Evolutionary conservation across 768 basidiomycete genomes (phyloP).

Genomic region (Podaxis sp.): DNA sequence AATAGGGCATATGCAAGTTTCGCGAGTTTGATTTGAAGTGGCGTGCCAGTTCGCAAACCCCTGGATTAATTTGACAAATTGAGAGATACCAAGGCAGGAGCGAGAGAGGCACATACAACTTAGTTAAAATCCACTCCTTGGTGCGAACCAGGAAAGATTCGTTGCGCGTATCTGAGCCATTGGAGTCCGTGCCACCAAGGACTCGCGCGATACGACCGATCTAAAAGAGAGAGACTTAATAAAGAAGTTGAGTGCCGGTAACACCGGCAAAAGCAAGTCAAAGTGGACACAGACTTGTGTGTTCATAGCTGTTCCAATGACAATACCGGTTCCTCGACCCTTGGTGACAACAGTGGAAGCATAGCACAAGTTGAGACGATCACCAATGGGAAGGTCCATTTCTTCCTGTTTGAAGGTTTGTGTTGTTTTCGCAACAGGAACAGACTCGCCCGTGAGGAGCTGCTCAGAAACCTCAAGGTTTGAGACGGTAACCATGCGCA

Average conservation of each 20-base stretch:
- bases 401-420: slow-evolving; percentile 28
- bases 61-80: slow-evolving; percentile 15
- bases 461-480: slow-evolving; percentile 52
- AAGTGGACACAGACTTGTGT: slow-evolving; percentile 41
- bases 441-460: slow-evolving; percentile 50
- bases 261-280: not conserved
- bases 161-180: slow-evolving; percentile 17
- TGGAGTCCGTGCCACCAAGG: slow-evolving; percentile 27
- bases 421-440: slow-evolving; percentile 40
- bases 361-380: slow-evolving; percentile 41
- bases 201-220: slow-evolving; percentile 37
- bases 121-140: slow-evolving; percentile 20
- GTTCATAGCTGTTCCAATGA: slow-evolving; percentile 48
- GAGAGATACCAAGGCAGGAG: too few relatives aligned
- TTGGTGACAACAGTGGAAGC: slow-evolving; percentile 44
- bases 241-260: not conserved
- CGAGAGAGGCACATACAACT: slow-evolving; percentile 25
- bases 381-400: slow-evolving; percentile 37
- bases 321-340: slow-evolving; percentile 47
- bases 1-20: slow-evolving; percentile 36
- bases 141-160: slow-evolving; percentile 24
- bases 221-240: slow-evolving; percentile 15
- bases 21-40: slow-evolving; percentile 35
- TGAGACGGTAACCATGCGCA: slow-evolving; percentile 42
- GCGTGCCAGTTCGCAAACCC: slow-evolving; percentile 33